phyloP scores from a whole-genome alignment of 208 protist species.

The Jaenimonas drosophilae region DNA sequence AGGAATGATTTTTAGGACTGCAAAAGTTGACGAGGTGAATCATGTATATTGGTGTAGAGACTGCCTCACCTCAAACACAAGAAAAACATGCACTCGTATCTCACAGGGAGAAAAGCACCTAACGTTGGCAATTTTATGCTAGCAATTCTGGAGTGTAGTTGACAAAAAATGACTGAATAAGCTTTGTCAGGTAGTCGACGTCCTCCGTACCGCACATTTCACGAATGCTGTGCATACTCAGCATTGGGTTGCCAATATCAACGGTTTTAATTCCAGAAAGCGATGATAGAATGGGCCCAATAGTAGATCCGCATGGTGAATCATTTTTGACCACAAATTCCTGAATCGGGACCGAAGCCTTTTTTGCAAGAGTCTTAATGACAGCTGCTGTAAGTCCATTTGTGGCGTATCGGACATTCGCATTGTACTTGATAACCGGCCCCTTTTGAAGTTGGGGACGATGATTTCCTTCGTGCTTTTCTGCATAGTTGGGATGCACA shows the following conservation, averaged over 20 bases:
- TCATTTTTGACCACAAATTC: conserved; percentile 96
- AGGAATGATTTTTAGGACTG: too few relatives aligned
- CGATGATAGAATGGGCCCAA: conserved; percentile 93
- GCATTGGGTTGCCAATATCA: conserved; percentile 95
- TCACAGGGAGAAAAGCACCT: too few relatives aligned
- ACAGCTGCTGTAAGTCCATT: conserved; percentile 78
- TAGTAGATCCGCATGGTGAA: conserved; percentile 94
- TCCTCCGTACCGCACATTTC: conserved; percentile 93
- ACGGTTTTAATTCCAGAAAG: conserved; percentile 91
- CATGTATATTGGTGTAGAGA: not conserved
- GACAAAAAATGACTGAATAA: conserved; percentile 74
- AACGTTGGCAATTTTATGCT: too few relatives aligned
- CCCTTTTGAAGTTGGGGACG: conserved; percentile 87
- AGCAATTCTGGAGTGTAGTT: too few relatives aligned
- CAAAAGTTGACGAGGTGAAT: too few relatives aligned
- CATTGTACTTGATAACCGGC: conserved; percentile 95
- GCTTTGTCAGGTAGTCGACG: conserved; percentile 66
- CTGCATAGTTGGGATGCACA: conserved; percentile 94
- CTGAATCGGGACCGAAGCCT: conserved; percentile 59
- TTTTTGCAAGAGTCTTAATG: conserved; percentile 72
- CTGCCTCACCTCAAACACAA: not conserved
- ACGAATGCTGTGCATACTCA: conserved; percentile 96
- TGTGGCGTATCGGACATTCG: conserved; percentile 95
- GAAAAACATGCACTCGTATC: not conserved
- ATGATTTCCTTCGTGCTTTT: conserved; percentile 91